Evolutionary conservation across 2,329 filamentous ascomycete species (phyloP).

Genomic region (Saccharata proteae): DNA sequence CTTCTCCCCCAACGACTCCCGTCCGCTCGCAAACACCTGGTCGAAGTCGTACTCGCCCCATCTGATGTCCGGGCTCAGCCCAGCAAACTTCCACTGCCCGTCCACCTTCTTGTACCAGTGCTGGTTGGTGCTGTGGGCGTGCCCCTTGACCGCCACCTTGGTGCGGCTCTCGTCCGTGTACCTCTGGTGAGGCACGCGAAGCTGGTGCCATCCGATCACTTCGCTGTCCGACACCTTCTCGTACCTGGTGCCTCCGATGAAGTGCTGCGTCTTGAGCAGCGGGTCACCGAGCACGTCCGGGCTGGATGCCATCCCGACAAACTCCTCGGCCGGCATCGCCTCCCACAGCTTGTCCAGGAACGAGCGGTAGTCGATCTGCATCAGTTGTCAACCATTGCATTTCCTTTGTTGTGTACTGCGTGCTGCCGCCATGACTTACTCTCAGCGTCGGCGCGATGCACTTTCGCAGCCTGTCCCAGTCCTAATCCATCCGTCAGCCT

Average conservation of each 20-base stretch:
- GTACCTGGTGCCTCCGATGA: conserved; percentile 42
- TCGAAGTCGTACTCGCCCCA: conserved; percentile 47
- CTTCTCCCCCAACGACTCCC: conserved; percentile 32
- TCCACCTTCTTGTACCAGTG: conserved; percentile 47
- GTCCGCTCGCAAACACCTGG: conserved; percentile 39
- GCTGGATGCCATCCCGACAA: conserved; percentile 40
- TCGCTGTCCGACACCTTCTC: conserved; percentile 36
- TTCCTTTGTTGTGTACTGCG: background rate
- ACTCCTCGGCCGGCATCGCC: conserved; percentile 42
- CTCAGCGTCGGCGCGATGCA: conserved; percentile 51
- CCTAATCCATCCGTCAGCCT: conserved; percentile 18
- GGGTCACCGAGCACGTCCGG: conserved; percentile 42
- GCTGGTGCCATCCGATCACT: conserved; percentile 43
- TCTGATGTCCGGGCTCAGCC: conserved; percentile 40
- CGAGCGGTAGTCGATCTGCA: conserved; percentile 55
- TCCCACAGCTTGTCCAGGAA: conserved; percentile 45
- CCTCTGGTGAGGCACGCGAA: conserved; percentile 46
- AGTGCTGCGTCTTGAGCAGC: conserved; percentile 44
- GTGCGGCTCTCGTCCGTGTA: conserved; percentile 37
- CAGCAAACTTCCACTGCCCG: conserved; percentile 47
- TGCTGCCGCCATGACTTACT: conserved; percentile 20
- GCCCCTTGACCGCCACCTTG: conserved; percentile 42
- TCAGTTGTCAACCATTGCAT: conserved; percentile 8
- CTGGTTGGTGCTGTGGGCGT: conserved; percentile 42
- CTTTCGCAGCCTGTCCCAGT: conserved; percentile 48